Conservation (phyloP, 208 protist genomes). For the Herpetomonas tarakana region DNA sequence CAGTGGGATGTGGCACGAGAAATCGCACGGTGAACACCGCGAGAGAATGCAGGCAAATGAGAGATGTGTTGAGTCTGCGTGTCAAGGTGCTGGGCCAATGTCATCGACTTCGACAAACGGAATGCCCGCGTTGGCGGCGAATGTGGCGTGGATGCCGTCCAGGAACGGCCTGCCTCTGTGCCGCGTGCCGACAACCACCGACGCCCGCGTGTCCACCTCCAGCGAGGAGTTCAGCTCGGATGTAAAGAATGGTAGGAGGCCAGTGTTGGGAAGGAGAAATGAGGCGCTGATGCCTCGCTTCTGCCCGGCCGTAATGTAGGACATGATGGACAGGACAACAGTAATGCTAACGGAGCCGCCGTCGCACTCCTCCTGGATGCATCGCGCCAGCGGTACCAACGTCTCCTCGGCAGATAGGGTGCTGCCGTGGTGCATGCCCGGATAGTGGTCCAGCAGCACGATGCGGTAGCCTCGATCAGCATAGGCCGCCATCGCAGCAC, state of each 20-base stretch:
- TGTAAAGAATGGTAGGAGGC: constrained; percentile 59
- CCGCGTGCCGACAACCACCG: constrained; percentile 58
- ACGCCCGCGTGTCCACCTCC: constrained; percentile 38
- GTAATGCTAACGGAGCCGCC: constrained; percentile 25
- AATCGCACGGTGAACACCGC: too few relatives aligned
- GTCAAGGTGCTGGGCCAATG: too few relatives aligned
- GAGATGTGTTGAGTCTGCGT: too few relatives aligned
- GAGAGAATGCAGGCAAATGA: too few relatives aligned
- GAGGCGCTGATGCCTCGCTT: constrained; percentile 31
- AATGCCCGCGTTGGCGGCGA: constrained; percentile 29
- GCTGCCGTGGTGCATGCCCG: constrained; percentile 75
- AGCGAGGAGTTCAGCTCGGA: constrained; percentile 63
- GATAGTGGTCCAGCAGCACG: constrained; percentile 78
- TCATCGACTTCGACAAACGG: constrained; percentile 28
- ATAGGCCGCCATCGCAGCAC: constrained; percentile 17
- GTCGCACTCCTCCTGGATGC: constrained; percentile 30
- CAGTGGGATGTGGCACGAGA: too few relatives aligned
- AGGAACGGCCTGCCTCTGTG: constrained; percentile 14
- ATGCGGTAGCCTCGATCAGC: constrained; percentile 63
- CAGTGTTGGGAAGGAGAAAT: constrained; percentile 55
- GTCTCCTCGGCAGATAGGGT: constrained; percentile 27
- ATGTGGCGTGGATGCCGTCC: constrained; percentile 21
- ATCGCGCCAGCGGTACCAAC: constrained; percentile 36
- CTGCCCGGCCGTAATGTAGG: constrained; percentile 46
- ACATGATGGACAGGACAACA: constrained; percentile 76